Percentiles rank a stretch among this genome's conserved stretches.
Evolutionary conservation across 257 asterid species (phyloP).

Genomic region (Dorcoceras hygrometricum): DNA sequence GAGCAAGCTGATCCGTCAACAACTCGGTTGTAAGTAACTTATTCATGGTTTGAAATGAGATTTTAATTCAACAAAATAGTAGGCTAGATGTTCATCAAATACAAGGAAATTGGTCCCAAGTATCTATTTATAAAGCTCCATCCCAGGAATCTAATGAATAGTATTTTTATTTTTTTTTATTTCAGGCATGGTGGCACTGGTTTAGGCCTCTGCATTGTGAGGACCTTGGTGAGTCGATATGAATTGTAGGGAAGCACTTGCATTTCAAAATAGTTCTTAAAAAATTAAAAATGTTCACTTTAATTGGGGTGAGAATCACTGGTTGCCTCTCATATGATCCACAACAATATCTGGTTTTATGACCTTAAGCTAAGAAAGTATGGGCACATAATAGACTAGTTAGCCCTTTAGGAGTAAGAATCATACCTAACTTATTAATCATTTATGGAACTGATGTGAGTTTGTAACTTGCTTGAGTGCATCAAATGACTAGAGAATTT

Average conservation of each 20-base stretch:
- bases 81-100: neutral
- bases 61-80: neutral
- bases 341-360: neutral
- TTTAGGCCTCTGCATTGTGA: conserved; percentile 89
- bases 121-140: conserved; percentile 6
- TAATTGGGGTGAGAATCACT: neutral
- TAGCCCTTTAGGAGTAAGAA: neutral
- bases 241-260: no score
- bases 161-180: conserved; percentile 14
- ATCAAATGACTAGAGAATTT: conserved; percentile 18
- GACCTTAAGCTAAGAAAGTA: neutral
- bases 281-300: no score
- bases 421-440: conserved; percentile 1
- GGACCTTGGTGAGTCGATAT: conserved; percentile 72
- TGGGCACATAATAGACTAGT: neutral
- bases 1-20: conserved; percentile 99
- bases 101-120: neutral
- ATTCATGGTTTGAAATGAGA: neutral
- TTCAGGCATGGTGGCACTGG: conserved; percentile 98
- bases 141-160: neutral
- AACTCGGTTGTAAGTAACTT: conserved; percentile 72
- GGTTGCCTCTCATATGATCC: neutral
- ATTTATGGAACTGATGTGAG: neutral
- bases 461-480: conserved; percentile 3
- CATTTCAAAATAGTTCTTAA: neutral